These are phyloP conservation scores for Rhodotorula taiwanensis DNA, from an alignment of 768 basidiomycete species.

Conservation along the genomic window DNA sequence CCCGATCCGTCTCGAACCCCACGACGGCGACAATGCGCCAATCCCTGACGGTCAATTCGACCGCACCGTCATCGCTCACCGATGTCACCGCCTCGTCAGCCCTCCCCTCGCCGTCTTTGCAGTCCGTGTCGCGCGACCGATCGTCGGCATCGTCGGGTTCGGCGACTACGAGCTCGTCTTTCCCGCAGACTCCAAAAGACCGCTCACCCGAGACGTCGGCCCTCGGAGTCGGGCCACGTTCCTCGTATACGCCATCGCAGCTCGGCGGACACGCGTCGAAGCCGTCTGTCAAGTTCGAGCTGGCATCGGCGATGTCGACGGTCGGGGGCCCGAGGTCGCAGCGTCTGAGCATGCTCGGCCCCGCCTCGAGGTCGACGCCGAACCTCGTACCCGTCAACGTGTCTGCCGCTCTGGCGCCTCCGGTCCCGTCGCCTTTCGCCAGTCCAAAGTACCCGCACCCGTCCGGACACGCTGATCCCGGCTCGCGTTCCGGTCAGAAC, in stretches of 20 bases:
- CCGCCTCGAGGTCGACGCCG: not conserved
- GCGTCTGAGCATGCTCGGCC: constrained; percentile 8
- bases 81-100: not conserved
- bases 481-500: not conserved
- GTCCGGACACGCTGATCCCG: not conserved
- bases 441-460: not conserved
- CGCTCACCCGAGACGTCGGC: constrained; percentile 14
- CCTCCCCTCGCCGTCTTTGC: constrained; percentile 3
- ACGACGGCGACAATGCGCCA: constrained; percentile 2
- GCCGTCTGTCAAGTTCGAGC: constrained; percentile 28
- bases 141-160: constrained; percentile 32
- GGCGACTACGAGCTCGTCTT: constrained; percentile 19
- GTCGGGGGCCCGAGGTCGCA: not conserved
- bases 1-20: constrained; percentile 31
- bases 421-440: not conserved
- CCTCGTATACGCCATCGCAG: not conserved
- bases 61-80: not conserved
- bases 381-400: not conserved
- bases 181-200: constrained; percentile 27
- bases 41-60: not conserved
- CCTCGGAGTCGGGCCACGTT: constrained; percentile 4
- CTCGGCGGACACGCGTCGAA: not conserved
- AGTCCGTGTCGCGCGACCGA: constrained; percentile 8
- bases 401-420: not conserved
- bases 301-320: constrained; percentile 6